Conservation (phyloP, 2,329 filamentous ascomycete genomes). For the Fusarium pseudograminearum region DNA sequence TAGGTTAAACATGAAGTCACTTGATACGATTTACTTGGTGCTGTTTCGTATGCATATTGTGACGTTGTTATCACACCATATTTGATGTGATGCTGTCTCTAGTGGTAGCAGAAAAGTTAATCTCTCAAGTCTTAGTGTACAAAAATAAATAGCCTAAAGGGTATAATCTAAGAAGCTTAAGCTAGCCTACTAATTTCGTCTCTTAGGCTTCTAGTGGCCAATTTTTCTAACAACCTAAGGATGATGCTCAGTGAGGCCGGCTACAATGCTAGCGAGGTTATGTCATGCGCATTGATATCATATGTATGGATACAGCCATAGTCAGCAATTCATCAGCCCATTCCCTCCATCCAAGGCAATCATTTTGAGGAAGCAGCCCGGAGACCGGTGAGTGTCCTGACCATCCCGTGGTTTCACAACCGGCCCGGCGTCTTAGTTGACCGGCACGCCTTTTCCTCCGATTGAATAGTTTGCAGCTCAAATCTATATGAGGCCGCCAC, state of each 20-base stretch:
- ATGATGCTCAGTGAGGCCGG: slow-evolving; percentile 16
- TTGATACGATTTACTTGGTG: slow-evolving; percentile 11
- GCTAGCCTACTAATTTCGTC: too few species aligned
- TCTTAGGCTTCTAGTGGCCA: too few species aligned
- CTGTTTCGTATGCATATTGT: background rate
- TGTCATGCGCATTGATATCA: slow-evolving; percentile 8
- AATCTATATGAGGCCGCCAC: slow-evolving; percentile 20
- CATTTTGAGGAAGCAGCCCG: background rate
- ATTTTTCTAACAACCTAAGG: too few species aligned
- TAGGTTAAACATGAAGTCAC: slow-evolving; percentile 23
- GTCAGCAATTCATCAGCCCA: slow-evolving; percentile 5
- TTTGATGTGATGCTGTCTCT: background rate
- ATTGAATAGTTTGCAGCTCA: background rate
- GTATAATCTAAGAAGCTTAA: too few species aligned
- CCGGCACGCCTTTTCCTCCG: background rate
- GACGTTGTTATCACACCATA: slow-evolving; percentile 15
- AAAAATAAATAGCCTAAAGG: too few species aligned
- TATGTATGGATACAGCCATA: background rate
- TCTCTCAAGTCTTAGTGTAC: too few species aligned
- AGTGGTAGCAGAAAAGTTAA: too few species aligned
- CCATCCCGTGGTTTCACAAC: slow-evolving; percentile 6
- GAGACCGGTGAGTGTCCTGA: slow-evolving; percentile 2
- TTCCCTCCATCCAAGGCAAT: background rate
- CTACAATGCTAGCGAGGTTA: background rate
- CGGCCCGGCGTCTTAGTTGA: slow-evolving; percentile 11